A percentile compares a stretch with the other conserved stretches of the same genome.
phyloP scores from a whole-genome alignment of 2,329 filamentous ascomycete species.

The Dichotomopilus funicola region DNA sequence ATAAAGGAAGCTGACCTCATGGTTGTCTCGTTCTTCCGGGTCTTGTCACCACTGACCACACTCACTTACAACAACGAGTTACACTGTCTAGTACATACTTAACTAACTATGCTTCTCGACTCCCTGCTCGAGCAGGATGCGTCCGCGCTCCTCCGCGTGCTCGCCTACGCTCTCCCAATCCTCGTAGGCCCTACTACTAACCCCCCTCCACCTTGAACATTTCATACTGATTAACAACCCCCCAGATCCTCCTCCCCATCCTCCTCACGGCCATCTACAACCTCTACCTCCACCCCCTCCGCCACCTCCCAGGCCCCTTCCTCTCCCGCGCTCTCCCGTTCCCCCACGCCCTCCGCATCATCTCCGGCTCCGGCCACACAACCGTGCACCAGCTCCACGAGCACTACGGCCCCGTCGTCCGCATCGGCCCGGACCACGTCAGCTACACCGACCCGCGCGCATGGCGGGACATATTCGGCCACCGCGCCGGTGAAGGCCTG shows the following conservation, averaged over 20 bases:
- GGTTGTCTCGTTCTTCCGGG: too few relatives aligned
- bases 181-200: background rate
- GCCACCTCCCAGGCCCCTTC: slow-evolving; percentile 28
- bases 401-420: slow-evolving; percentile 39
- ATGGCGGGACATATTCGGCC: slow-evolving; percentile 35
- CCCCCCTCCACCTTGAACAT: background rate
- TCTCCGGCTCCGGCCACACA: slow-evolving; percentile 57
- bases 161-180: slow-evolving; percentile 44
- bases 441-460: slow-evolving; percentile 36
- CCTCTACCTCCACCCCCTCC: slow-evolving; percentile 31
- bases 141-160: slow-evolving; percentile 1
- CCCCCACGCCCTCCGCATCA: slow-evolving; percentile 18
- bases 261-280: slow-evolving; percentile 24
- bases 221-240: background rate
- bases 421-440: slow-evolving; percentile 41
- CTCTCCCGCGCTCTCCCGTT: slow-evolving; percentile 19
- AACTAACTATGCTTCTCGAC: background rate
- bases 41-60: too few relatives aligned
- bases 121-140: background rate
- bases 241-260: slow-evolving; percentile 31
- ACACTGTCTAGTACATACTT: background rate
- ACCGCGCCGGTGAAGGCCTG: slow-evolving; percentile 46
- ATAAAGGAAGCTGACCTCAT: too few relatives aligned
- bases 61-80: background rate
- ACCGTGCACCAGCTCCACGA: slow-evolving; percentile 30